phyloP scores from a whole-genome alignment of 108 stramenopile species.

The Nitzschia sp. region DNA sequence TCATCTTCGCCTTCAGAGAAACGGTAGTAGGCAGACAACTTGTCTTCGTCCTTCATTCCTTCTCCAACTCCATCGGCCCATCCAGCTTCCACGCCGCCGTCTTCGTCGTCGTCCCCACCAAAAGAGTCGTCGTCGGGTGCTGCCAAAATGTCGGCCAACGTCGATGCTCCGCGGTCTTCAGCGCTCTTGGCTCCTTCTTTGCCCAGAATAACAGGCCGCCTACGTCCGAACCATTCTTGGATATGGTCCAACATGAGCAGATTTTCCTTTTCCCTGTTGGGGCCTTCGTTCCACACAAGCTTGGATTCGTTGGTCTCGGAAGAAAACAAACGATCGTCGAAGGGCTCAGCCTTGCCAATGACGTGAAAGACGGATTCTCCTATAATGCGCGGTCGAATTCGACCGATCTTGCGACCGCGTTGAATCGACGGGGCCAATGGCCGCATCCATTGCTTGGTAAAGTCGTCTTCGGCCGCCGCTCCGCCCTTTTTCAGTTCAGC shows the following conservation, averaged over 20 bases:
- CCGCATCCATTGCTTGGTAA: conserved; percentile 46
- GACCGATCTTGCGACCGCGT: conserved; percentile 25
- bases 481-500: conserved; percentile 26
- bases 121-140: conserved; percentile 53
- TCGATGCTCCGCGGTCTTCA: conserved; percentile 66
- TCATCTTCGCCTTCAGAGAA: conserved; percentile 88
- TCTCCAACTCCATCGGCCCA: conserved; percentile 88
- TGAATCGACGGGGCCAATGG: conserved; percentile 81
- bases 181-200: conserved; percentile 79
- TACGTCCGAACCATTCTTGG: conserved; percentile 85
- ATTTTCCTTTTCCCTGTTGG: conserved; percentile 64
- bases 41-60: conserved; percentile 84
- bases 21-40: conserved; percentile 79
- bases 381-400: conserved; percentile 46
- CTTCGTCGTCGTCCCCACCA: conserved; percentile 40
- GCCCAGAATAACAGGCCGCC: conserved; percentile 69
- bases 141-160: conserved; percentile 72
- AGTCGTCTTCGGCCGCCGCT: conserved; percentile 17
- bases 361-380: conserved; percentile 43
- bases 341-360: not conserved
- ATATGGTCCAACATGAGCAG: conserved; percentile 64
- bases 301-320: conserved; percentile 50
- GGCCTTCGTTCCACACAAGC: conserved; percentile 83
- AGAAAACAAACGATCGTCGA: conserved; percentile 13
- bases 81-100: conserved; percentile 41